phyloP scores from a whole-genome alignment of 352 stramenopile genomes.

The Globisporangium paddicum region DNA sequence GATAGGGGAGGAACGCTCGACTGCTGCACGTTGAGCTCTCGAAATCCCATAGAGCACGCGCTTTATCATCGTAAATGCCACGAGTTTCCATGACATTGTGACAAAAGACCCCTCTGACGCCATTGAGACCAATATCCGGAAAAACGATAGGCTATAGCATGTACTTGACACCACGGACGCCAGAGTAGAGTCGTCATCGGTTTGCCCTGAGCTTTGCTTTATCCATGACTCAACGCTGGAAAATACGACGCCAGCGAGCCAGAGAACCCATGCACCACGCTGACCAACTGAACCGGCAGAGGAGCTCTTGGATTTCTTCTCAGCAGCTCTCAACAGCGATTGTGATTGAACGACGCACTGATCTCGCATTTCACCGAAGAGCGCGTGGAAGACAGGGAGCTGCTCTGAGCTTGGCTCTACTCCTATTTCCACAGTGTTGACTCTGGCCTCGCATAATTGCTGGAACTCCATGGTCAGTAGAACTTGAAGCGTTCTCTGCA shows the following conservation, averaged over 20 bases:
- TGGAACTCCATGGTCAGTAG: conserved; percentile 2
- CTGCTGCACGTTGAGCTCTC: neutral
- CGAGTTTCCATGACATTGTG: conserved; percentile 24
- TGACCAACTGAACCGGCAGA: neutral
- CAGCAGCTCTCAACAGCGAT: neutral
- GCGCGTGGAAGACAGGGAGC: conserved; percentile 17
- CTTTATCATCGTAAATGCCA: conserved; percentile 24
- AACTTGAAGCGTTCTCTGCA: conserved; percentile 1
- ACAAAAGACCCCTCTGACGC: conserved; percentile 4
- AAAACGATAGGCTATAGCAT: conserved; percentile 23
- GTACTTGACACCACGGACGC: neutral
- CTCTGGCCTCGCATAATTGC: neutral
- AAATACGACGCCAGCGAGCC: conserved; percentile 25
- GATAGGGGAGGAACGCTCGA: no score
- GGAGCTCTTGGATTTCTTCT: neutral
- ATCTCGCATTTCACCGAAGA: conserved; percentile 23
- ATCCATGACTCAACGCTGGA: neutral
- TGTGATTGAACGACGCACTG: neutral
- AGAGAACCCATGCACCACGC: conserved; percentile 24
- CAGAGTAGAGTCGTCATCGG: neutral
- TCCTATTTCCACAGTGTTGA: neutral
- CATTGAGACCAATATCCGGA: conserved; percentile 23
- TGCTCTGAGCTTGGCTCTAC: neutral
- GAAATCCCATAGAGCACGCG: conserved; percentile 2
- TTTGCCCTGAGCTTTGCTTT: neutral